phyloP scores from a whole-genome alignment of 768 basidiomycete genomes.

The Pleurotus tuber-regium region DNA sequence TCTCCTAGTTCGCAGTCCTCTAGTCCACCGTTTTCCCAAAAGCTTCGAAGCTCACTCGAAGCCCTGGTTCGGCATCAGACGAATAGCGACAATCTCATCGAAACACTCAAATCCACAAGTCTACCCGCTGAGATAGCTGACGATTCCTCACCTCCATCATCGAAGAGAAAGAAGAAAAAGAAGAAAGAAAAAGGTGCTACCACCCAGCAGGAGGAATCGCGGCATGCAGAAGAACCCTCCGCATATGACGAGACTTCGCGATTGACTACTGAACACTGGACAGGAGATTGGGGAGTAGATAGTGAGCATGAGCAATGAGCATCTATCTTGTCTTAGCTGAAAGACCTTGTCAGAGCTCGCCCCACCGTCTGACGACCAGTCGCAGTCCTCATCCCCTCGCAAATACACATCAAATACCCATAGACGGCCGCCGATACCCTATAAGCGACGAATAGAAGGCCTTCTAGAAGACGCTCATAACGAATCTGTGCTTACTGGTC shows the following conservation, averaged over 20 bases:
- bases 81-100: slow-evolving; percentile 10
- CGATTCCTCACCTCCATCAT: neutral
- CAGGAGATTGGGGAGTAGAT: slow-evolving; percentile 22
- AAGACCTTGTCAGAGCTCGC: too few relatives aligned
- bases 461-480: slow-evolving; percentile 23
- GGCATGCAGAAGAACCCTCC: neutral
- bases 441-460: slow-evolving; percentile 32
- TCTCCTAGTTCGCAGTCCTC: neutral
- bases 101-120: slow-evolving; percentile 8
- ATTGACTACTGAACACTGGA: neutral
- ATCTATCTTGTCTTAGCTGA: too few relatives aligned
- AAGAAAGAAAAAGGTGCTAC: neutral
- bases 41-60: neutral
- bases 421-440: slow-evolving; percentile 12
- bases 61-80: slow-evolving; percentile 8
- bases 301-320: slow-evolving; percentile 16
- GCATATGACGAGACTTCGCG: neutral
- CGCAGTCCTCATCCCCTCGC: slow-evolving; percentile 8
- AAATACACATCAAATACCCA: slow-evolving; percentile 7
- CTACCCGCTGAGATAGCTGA: neutral
- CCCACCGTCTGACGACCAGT: too few relatives aligned
- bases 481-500: slow-evolving; percentile 38
- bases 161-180: neutral
- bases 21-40: neutral
- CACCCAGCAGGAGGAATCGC: neutral